Base-by-base conservation (phyloP, 192 early-diverging fungal species). In the Coemansia interrupta region DNA sequence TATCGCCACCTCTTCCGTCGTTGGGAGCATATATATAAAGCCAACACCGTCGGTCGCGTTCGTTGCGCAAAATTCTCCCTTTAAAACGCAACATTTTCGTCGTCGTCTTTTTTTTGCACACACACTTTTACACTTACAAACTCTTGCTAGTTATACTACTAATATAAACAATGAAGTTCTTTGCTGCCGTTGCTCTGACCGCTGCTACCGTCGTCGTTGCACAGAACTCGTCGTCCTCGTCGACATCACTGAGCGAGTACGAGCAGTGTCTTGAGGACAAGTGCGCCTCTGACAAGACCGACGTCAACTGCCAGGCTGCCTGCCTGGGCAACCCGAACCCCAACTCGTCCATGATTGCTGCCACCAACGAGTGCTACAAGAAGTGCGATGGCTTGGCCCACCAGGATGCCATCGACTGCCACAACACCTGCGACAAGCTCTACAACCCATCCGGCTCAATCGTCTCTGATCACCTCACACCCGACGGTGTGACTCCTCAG, bases 231-330 rank as follows among this genome's bases (percentile, higher is more conserved):
- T 65, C 72, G 5, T 28, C 64, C 20, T 60, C 68, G 44, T 65
- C 72, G 10, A 32, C 64, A 20, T 56, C 68, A 44, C 66, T 69
- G 42, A 57, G 43, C 41, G 57, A 49, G 2, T 61, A 42, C 53
- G 57, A 77, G 43, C 45, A 69, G 68, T 77, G 73, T 50, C 47
- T 70, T n/a, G 28, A 70, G 61, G 38, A 57, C 42, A 70, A 47
- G 57, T 77, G 73, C 60, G 32, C 68, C 18, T 24, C 36, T 53
- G 64, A 68, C 66, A 36, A 19, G 23, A 38, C 49, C 36, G 55
- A 67, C 19, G 63, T 60, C 53, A 61, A 51, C 64, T 77, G 73
- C 73, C 73, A 77, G 73, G 73, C 73, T 14, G 63, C 73, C 39
- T 77, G 73, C 64, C 36, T 51, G 17, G 49, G 44, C 54, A 54